phyloP scores from a whole-genome alignment of 2,329 filamentous ascomycete genomes.

The Hortaea werneckii region DNA sequence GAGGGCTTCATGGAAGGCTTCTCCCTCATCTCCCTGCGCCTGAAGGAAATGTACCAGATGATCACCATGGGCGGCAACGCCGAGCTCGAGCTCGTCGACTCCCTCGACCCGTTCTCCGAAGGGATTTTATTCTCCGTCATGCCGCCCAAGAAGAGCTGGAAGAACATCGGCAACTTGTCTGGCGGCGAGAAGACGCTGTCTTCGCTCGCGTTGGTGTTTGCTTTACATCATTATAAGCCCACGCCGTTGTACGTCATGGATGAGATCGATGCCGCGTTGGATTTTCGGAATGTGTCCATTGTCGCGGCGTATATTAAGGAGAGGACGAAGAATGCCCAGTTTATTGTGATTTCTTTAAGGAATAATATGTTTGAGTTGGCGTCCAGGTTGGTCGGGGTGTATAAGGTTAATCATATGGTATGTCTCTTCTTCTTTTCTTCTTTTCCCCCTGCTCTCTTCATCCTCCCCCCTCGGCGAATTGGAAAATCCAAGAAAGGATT shows the following conservation, averaged over 20 bases:
- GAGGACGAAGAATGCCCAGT: conserved; percentile 96
- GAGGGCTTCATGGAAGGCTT: conserved; percentile 99
- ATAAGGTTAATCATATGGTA: conserved; percentile 97
- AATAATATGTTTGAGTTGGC: conserved; percentile 99
- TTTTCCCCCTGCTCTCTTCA: too few species aligned
- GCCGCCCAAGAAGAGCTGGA: conserved; percentile 99
- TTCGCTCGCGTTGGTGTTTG: conserved; percentile 91
- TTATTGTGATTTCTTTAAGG: conserved; percentile 92
- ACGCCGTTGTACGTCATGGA: conserved; percentile 99
- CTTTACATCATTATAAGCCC: conserved; percentile 93
- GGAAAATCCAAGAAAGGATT: too few species aligned
- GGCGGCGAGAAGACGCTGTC: conserved; percentile 97
- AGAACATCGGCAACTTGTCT: conserved; percentile 92
- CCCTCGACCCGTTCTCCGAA: conserved; percentile 90
- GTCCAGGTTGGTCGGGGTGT: conserved; percentile 88
- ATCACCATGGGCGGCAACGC: conserved; percentile 99
- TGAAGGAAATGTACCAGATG: conserved; percentile 99
- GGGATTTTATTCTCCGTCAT: conserved; percentile 96
- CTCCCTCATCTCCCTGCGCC: conserved; percentile 77
- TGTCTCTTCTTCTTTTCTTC: too few species aligned
- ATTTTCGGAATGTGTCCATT: conserved; percentile 97
- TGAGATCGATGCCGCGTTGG: conserved; percentile 94
- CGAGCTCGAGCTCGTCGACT: conserved; percentile 93
- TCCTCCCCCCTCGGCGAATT: too few species aligned
- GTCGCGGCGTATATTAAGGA: conserved; percentile 99